A percentile compares a stretch with the other conserved stretches of the same genome.
Conservation (phyloP, 495 filamentous ascomycete genomes). For the Neurospora sp. region DNA sequence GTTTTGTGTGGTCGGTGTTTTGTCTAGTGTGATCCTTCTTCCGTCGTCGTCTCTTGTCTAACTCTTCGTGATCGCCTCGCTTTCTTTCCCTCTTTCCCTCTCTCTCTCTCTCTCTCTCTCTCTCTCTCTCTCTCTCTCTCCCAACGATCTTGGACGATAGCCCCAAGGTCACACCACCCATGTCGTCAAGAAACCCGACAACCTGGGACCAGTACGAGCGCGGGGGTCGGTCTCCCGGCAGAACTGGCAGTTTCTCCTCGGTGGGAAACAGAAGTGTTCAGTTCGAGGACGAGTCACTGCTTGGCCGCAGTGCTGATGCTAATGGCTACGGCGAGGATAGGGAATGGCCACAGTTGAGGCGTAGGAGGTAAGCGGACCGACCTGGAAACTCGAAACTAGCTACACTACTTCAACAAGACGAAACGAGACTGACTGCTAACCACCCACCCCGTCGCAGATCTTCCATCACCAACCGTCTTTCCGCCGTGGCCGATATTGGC, state of each 20-base stretch:
- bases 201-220: conserved; percentile 44
- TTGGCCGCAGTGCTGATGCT: conserved; percentile 24
- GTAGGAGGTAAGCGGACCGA: conserved; percentile 21
- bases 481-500: conserved; percentile 63
- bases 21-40: not conserved
- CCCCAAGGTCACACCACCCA: not conserved
- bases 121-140: too few relatives aligned
- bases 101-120: not conserved
- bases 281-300: conserved; percentile 31
- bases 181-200: conserved; percentile 34
- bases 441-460: conserved; percentile 33
- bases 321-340: conserved; percentile 16
- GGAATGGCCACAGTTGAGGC: conserved; percentile 25
- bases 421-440: conserved; percentile 4
- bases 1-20: not conserved
- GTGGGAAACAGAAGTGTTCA: conserved; percentile 22
- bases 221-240: conserved; percentile 18
- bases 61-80: not conserved
- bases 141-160: not conserved
- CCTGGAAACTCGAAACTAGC: not conserved
- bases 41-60: not conserved
- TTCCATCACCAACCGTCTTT: conserved; percentile 64
- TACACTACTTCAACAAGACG: not conserved
- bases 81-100: not conserved
- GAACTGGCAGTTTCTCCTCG: conserved; percentile 29